Evolutionary conservation across 257 asterid species (phyloP), one percentile per base, ranked within the genome.

Genomic region (Capsicum pubescens): DNA sequence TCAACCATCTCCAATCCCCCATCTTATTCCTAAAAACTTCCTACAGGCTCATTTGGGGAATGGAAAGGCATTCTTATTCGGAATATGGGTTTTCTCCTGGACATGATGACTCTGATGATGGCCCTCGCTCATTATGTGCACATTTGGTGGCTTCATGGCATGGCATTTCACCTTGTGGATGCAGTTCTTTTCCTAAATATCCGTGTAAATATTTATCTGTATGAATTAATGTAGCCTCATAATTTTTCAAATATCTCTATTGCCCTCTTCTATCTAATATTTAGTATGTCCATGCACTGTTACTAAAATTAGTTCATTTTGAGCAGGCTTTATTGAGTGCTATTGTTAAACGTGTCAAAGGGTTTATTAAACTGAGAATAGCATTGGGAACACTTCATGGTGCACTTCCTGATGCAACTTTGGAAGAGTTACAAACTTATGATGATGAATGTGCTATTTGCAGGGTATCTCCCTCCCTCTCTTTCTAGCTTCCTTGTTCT

Each of bases 91-190:
- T 95, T 94, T 90, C 92, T 93, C 89, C 94, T 94, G 79, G 98
- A 95, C 91, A 88, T 93, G 93, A 94, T 95, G 99, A 95, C 97
- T 26, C 90, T 93, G 88, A 86, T 93, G 60, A 93, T 94, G 97
- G 98, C 99, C 74, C 90, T 95, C 67, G 97, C 93, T 58, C 99
- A 95, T 88, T 93, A 94, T 87, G 84, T 94, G 84, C 95, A 91
- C 89, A 95, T 95, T 81, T 95, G 99, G 99, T 95, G 98, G 98
- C 98, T 95, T 82, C 98, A 93, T 90, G 99, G 99, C 90, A 94
- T 94, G 98, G 95, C 98, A 57, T 93, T 95, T 91, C 97, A 95
- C 87, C 97, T 95, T 85, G 90, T 92, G 84, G 99, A 95, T 90
- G 99, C 91, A 21, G 87, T 95, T 87, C 97, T 94, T 84, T 93